Evolutionary conservation across 2,329 filamentous ascomycete genomes (phyloP), one percentile per base, ranked within the genome.

Genomic region (Monilinia aucupariae): DNA sequence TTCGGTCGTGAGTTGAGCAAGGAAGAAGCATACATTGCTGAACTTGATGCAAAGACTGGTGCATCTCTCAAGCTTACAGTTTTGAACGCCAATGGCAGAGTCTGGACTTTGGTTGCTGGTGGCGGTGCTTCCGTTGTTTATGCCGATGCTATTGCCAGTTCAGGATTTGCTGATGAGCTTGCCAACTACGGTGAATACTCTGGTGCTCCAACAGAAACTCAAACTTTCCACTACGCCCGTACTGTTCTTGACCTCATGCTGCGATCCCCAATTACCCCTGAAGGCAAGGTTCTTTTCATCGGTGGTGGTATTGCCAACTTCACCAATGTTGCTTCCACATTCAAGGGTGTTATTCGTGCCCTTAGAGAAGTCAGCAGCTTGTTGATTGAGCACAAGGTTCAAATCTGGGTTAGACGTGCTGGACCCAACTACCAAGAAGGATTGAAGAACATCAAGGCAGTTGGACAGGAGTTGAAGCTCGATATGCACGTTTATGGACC

Each of bases 101-200:
- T 99, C 77, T 99, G 94, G 94, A 99, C 94, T 65, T 85, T 99
- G 68, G 94, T 99, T 69, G 94, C 94, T 73, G 94, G 94, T 89
- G 94, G 94, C 86, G 94, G 94, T 91, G 94, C 94, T 68, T 99
- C 94, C 56, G 94, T 99, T 74, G 94, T 99, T 71, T 99, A 99
- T 78, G 94, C 94, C 68, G 94, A 99, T 76, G 94, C 94, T 78
- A 99, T 99, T 78, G 94, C 94, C 71, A 96, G 92, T 66, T 87
- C 91, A 74, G 94, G 94, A 69, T 97, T 96, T 77, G 92, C 96
- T 68, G 87, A 91, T 73, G 92, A 99, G 79, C 87, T 99, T 61
- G 94, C 94, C 81, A 99, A 99, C 87, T 99, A 99, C 76, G 94
- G 94, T 78, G 94, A 99, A 81, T 99, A 99, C 88, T 97, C 94